Conservation (phyloP, 371 early-diverging fungal genomes). For the Rhizomucor miehei region DNA sequence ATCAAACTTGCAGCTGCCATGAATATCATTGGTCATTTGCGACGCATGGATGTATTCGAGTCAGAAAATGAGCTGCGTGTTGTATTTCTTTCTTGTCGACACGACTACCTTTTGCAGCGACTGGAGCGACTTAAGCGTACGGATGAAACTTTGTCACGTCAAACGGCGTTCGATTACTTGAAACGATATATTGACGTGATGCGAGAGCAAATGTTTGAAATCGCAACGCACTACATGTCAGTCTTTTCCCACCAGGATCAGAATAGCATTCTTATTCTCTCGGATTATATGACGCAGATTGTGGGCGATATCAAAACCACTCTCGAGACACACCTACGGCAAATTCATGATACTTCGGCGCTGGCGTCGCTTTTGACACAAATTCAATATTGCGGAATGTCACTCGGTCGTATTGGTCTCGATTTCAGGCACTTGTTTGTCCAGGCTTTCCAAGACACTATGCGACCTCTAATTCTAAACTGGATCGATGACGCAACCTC, state of each 20-base stretch:
- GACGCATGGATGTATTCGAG: constrained; percentile 71
- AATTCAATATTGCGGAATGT: constrained; percentile 82
- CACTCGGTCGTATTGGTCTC: constrained; percentile 75
- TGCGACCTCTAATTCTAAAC: constrained; percentile 52
- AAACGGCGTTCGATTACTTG: constrained; percentile 64
- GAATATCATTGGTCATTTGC: constrained; percentile 75
- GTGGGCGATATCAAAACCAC: constrained; percentile 30
- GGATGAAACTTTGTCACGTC: constrained; percentile 22
- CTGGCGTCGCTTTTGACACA: constrained; percentile 70
- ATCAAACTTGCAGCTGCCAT: constrained; percentile 79
- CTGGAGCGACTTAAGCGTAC: constrained; percentile 37
- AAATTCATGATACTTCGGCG: constrained; percentile 62
- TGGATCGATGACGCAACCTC: constrained; percentile 49
- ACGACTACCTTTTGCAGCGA: constrained; percentile 57
- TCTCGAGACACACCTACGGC: constrained; percentile 38
- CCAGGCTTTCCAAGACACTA: constrained; percentile 59
- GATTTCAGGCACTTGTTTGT: constrained; percentile 73
- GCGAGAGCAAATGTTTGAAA: constrained; percentile 81
- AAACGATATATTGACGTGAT: constrained; percentile 74
- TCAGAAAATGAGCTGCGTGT: constrained; percentile 70
- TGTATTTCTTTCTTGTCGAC: constrained; percentile 72
- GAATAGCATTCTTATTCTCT: constrained; percentile 32
- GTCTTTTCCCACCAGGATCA: constrained; percentile 66
- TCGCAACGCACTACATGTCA: constrained; percentile 76
- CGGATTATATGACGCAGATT: constrained; percentile 55